Base-by-base conservation (phyloP, 192 early-diverging fungal genomes). In the Backusella morwellensis region DNA sequence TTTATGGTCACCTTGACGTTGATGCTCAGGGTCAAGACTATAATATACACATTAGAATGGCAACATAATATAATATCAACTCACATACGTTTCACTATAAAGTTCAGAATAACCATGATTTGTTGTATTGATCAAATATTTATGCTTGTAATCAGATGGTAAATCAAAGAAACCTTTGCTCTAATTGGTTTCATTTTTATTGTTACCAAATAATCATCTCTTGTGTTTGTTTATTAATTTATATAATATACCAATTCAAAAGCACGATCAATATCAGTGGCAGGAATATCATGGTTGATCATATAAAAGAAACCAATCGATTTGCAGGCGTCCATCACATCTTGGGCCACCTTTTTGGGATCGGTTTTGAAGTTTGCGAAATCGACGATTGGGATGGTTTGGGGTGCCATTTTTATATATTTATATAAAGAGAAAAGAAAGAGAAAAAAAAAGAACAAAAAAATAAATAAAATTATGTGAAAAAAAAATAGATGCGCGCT, bases 241-340 rank as follows among this genome's bases (percentile, higher is more conserved):
- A 35, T 26, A 35, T 40, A 19, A 42, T 50, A 47, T 76, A 87
- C 89, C 59, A 80, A 8, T 14, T 68, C 78, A 81, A 92, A 92
- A 50, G 90, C 87, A 21, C 66, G 29, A 69, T 89, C 83, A 42
- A 91, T 82, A 9, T 81, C 68, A 12, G 74, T 36, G 35, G 86
- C 78, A 19, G 85, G 69, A 67, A 92, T 77, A 29, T 87, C 89
- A 76, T 92, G 90, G 77, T 91, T 88, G 54, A 83, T 84, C 50
- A 90, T 82, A 68, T 88, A 91, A 74, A 91, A 87, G 76, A 92
- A 92, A 15, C 89, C 90, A 63, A 88, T 84, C 6, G 82, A 78
- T 36, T 76, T 79, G 50, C 80, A 81, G 17, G 91, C 91, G 15
- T 84, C 81, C 40, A 80, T 52, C 11, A 92, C 77, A 44, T 88